Evolutionary conservation across 768 basidiomycete genomes (phyloP), one percentile per base, ranked within the genome.

Genomic region (Hygrophorus pudorinus): DNA sequence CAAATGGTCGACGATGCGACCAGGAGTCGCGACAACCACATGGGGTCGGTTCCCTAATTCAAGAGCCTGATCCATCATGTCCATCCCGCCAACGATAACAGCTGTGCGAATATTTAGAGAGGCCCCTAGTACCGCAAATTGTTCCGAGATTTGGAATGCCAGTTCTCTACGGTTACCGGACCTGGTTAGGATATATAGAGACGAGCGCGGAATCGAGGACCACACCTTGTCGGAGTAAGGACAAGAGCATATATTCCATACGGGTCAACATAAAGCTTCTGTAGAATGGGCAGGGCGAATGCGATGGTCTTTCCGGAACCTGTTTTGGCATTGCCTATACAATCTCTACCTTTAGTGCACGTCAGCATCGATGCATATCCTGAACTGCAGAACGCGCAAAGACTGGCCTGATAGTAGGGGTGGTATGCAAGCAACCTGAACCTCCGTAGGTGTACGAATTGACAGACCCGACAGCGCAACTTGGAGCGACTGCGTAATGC

Each of bases 251-350:
- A 98, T 36, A 98, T 85, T 1, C 94, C 96, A 54, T 89, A 96
- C 0, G 96, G 94, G 62, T 98, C 94, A 4, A 72, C 66, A 1
- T 85, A 79, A 27, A 99, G 72, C 53, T 77, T 77, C 60, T 99
- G 91, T 5, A 98, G 68, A 45, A 98, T 97, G 4, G 96, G 96
- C 4, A 97, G 63, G 1, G 94, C 96, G 53, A 99, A 99, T 0
- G 96, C 93, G 47, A 99, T 79, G 0, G 96, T 99, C 66, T 99
- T 99, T 55, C 94, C 94, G 1, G 89, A 92, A 42, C 96, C 96
- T 0, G 96, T 99, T 65, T 97, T 93, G 1, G 96, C 92, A 51
- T 94, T 92, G 8, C 96, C 96, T 47, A 99, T 89, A 60, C 93
- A 97, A 62, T 99, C 94, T 57, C 83, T 76, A 31, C 94, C 94